Evolutionary conservation across 2,329 filamentous ascomycete genomes (phyloP), one percentile per base, ranked within the genome.

Genomic region (Botrytis byssoidea): DNA sequence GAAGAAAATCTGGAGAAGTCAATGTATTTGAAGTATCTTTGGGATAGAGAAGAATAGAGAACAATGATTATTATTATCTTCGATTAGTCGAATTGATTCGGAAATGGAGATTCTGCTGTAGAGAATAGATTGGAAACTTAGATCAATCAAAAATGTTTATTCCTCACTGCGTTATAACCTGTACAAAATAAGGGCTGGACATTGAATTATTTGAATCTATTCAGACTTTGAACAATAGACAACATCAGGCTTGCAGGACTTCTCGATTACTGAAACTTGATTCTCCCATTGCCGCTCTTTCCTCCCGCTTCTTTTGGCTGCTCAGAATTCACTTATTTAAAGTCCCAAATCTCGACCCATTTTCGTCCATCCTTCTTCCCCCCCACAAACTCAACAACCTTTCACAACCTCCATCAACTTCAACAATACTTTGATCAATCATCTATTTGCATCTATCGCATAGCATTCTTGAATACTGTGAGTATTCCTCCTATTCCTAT

Each of bases 241-340:
- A 40, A 67, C 29, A 42, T 25, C 29, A 8, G 18, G 40, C 25
- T 20, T 40, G 9, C 22, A 67, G 32, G 16, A 55, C 29, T 14
- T 35, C 32, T 55, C 29, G 25, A 22, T 4, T 32, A 32, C 9
- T 16, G n/a, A 40, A 57, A 68, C 48, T 12, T 57, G 48, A 42
- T 68, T 68, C 32, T 42, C 3, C 35, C n/a, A 25, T 68, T 42
- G 48, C 20, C 9, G n/a, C 37, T n/a, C 68, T 70, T 61, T 46
- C 32, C 20, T 70, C 12, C n/a, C 18, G 55, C n/a, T 61, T 32
- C 2, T 61, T 46, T 44, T 59, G 9, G 8, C 29, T 42, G 20
- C n/a, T 42, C 22, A 7, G 0, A 25, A 72, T 59, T 72, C 48
- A 48, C 55, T 46, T 48, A 72, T 59, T 72, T 68, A 68, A 72